Evolutionary conservation across 2,329 filamentous ascomycete genomes (phyloP).

Genomic region (Pseudofabraea citricarpa): DNA sequence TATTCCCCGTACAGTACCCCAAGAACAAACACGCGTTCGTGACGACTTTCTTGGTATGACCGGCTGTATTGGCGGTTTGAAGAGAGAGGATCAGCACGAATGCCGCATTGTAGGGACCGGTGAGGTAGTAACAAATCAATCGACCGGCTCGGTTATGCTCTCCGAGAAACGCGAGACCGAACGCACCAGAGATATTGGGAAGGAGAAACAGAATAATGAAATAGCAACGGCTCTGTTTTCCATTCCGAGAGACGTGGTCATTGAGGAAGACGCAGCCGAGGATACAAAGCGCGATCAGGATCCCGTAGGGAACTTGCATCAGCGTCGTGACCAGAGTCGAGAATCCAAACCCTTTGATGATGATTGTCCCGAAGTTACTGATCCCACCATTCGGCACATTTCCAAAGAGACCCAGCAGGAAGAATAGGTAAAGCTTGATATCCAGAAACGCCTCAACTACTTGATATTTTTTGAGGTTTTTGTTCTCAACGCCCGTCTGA

Average conservation of each 20-base stretch:
- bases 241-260: constrained; percentile 34
- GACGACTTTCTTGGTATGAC: constrained; percentile 42
- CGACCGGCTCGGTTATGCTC: constrained; percentile 37
- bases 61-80: constrained; percentile 21
- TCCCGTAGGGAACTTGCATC: constrained; percentile 46
- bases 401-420: constrained; percentile 42
- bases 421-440: constrained; percentile 26
- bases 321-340: constrained; percentile 47
- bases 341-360: constrained; percentile 52
- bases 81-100: constrained; percentile 42
- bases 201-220: constrained; percentile 45
- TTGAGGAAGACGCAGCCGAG: constrained; percentile 51
- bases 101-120: constrained; percentile 46
- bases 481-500: constrained; percentile 18
- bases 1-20: constrained; percentile 35
- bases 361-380: constrained; percentile 50
- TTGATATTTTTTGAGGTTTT: constrained; percentile 14
- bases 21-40: constrained; percentile 36
- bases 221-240: constrained; percentile 38
- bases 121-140: constrained; percentile 46
- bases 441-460: constrained; percentile 17
- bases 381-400: constrained; percentile 53
- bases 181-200: constrained; percentile 47
- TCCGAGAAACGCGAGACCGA: constrained; percentile 45
- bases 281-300: constrained; percentile 54